Evolutionary conservation across 2,329 filamentous ascomycete species (phyloP).

Genomic region (Pyrenochaeta sp.): DNA sequence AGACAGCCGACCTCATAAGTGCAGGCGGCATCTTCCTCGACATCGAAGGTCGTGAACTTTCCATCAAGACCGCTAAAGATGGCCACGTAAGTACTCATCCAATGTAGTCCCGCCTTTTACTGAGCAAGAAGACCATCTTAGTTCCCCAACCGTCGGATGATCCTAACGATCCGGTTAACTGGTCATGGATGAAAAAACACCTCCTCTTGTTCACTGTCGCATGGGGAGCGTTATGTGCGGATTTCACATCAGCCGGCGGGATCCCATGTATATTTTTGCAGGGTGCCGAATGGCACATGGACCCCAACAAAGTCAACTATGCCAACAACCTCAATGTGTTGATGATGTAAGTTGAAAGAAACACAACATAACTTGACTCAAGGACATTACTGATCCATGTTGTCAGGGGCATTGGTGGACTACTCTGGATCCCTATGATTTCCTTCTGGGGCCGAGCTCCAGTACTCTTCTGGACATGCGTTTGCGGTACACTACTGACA

Average conservation of each 20-base stretch:
- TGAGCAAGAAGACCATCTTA: background rate
- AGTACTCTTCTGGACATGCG: constrained; percentile 40
- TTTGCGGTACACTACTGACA: constrained; percentile 23
- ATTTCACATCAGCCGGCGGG: constrained; percentile 24
- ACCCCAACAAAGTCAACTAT: constrained; percentile 3
- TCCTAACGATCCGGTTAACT: constrained; percentile 30
- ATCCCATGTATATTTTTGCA: constrained; percentile 25
- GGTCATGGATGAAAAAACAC: constrained; percentile 39
- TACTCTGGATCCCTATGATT: constrained; percentile 28
- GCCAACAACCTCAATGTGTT: constrained; percentile 3
- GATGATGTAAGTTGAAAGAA: constrained; percentile 14
- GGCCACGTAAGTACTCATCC: background rate
- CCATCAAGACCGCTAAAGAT: background rate
- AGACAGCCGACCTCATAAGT: background rate
- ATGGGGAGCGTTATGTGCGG: constrained; percentile 21
- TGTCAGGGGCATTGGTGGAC: constrained; percentile 25
- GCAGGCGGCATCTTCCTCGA: background rate
- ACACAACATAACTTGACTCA: too few relatives aligned
- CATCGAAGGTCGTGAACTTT: background rate
- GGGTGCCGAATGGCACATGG: constrained; percentile 4
- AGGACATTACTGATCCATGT: background rate
- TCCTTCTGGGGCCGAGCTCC: constrained; percentile 22
- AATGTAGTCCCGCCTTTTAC: background rate
- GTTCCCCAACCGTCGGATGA: background rate
- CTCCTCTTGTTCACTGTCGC: constrained; percentile 25